phyloP scores from a whole-genome alignment of 805 yeast species.

The Candida methanosorbosa region DNA sequence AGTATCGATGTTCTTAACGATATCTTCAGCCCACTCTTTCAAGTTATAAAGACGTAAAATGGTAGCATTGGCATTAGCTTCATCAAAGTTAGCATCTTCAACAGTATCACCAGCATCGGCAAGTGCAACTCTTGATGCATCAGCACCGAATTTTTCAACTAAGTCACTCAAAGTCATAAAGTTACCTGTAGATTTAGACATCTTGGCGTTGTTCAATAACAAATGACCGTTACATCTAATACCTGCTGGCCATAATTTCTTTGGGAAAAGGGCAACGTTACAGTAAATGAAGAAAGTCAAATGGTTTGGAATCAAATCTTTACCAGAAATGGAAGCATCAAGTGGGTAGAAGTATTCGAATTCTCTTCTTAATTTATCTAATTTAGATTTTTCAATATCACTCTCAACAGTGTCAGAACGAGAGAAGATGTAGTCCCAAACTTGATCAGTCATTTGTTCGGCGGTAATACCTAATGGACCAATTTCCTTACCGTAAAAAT shows the following conservation, averaged over 20 bases:
- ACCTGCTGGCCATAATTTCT: conserved; percentile 88
- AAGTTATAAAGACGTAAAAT: conserved; percentile 85
- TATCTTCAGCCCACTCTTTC: conserved; percentile 93
- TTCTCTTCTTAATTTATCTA: conserved; percentile 77
- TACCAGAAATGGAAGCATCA: conserved; percentile 88
- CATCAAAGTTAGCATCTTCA: conserved; percentile 98
- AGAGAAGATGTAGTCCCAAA: conserved; percentile 83
- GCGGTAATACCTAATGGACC: conserved; percentile 73
- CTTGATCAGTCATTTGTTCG: conserved; percentile 86
- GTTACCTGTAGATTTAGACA: conserved; percentile 98
- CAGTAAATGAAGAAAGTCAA: conserved; percentile 91
- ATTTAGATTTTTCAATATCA: conserved; percentile 56
- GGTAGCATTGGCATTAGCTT: conserved; percentile 93
- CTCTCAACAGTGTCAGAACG: conserved; percentile 50
- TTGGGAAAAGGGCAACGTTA: conserved; percentile 89
- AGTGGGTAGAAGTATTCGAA: conserved; percentile 96
- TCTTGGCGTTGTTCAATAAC: conserved; percentile 90
- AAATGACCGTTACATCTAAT: conserved; percentile 94
- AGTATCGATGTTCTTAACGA: conserved; percentile 38
- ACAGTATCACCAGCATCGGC: conserved; percentile 98
- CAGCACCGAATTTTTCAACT: conserved; percentile 89
- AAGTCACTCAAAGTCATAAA: conserved; percentile 84
- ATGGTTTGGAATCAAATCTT: conserved; percentile 95
- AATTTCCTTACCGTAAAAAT: conserved; percentile 66
- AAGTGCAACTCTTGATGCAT: conserved; percentile 92